Percentiles rank a stretch among this genome's conserved stretches.
Evolutionary conservation across 2,329 filamentous ascomycete species (phyloP).

Genomic region (Aureobasidium sp.): DNA sequence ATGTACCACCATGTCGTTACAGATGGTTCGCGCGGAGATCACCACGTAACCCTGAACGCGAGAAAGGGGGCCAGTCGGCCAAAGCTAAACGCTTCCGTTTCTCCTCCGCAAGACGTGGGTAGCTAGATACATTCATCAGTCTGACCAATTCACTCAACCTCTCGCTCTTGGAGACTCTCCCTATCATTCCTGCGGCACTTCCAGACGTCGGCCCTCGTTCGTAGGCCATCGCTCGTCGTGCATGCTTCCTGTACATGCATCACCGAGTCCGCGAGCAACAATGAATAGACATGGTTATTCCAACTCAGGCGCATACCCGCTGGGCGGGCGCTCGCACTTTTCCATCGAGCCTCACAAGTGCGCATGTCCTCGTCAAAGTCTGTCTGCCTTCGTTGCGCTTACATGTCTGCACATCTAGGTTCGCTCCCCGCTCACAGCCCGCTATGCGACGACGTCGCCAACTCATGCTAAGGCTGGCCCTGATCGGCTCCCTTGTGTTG

Average conservation of each 20-base stretch:
- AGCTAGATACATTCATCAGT: conserved; percentile 4
- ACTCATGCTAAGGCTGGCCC: conserved; percentile 59
- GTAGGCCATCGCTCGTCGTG: not conserved
- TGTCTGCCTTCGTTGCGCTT: not conserved
- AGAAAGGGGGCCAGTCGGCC: conserved; percentile 11
- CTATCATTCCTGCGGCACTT: not conserved
- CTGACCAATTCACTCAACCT: not conserved
- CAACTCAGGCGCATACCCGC: conserved; percentile 18
- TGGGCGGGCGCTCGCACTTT: conserved; percentile 17
- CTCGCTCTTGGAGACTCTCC: not conserved
- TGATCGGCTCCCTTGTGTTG: conserved; percentile 47
- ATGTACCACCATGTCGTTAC: conserved; percentile 2
- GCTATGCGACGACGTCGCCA: conserved; percentile 65
- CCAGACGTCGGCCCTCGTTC: not conserved
- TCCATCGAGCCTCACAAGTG: conserved; percentile 19
- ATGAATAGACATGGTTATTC: conserved; percentile 17
- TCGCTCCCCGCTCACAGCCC: conserved; percentile 73
- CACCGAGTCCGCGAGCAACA: not conserved
- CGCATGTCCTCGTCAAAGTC: not conserved
- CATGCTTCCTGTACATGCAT: conserved; percentile 14
- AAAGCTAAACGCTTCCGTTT: conserved; percentile 9
- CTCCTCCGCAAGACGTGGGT: not conserved
- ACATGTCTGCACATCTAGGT: conserved; percentile 45
- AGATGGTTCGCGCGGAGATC: not conserved
- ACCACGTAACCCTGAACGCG: conserved; percentile 10